Conservation (phyloP, 495 filamentous ascomycete genomes). For the Thermochaetoides thermophila region DNA sequence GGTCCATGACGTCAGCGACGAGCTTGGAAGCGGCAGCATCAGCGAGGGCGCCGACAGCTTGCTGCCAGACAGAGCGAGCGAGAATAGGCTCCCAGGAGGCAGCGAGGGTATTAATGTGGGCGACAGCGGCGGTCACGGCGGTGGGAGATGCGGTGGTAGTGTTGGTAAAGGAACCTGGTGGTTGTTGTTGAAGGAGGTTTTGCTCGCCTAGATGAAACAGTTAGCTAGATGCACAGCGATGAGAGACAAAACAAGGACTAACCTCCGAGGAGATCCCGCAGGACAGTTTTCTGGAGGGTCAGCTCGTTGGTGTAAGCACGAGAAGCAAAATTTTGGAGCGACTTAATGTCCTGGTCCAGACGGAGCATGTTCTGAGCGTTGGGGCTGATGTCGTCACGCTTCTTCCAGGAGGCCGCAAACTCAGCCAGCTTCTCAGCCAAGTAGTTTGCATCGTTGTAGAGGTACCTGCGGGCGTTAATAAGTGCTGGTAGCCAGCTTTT, state of each 20-base stretch:
- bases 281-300: slow-evolving; percentile 65
- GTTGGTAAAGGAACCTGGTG: too few species aligned
- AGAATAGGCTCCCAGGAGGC: slow-evolving; percentile 68
- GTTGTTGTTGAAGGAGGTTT: slow-evolving; percentile 34
- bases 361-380: slow-evolving; percentile 38
- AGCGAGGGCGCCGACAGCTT: slow-evolving; percentile 69
- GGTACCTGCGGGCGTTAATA: slow-evolving; percentile 34
- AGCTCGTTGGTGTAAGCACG: slow-evolving; percentile 79
- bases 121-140: slow-evolving; percentile 52
- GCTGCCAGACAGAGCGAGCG: slow-evolving; percentile 65
- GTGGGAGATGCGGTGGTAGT: slow-evolving; percentile 60
- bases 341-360: slow-evolving; percentile 54
- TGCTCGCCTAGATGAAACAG: slow-evolving; percentile 22
- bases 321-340: slow-evolving; percentile 64
- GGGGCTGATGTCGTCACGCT: slow-evolving; percentile 26
- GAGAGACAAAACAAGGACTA: slow-evolving; percentile 27
- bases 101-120: slow-evolving; percentile 53
- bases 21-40: slow-evolving; percentile 70
- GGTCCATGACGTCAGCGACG: slow-evolving; percentile 71
- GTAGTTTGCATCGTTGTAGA: slow-evolving; percentile 84
- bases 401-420: slow-evolving; percentile 37
- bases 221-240: not conserved
- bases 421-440: slow-evolving; percentile 58
- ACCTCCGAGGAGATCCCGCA: slow-evolving; percentile 73
- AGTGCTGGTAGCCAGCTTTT: not conserved